Evolutionary conservation across 352 stramenopile species (phyloP), one percentile per base, ranked within the genome.

Genomic region (Phytopythium helicoides): DNA sequence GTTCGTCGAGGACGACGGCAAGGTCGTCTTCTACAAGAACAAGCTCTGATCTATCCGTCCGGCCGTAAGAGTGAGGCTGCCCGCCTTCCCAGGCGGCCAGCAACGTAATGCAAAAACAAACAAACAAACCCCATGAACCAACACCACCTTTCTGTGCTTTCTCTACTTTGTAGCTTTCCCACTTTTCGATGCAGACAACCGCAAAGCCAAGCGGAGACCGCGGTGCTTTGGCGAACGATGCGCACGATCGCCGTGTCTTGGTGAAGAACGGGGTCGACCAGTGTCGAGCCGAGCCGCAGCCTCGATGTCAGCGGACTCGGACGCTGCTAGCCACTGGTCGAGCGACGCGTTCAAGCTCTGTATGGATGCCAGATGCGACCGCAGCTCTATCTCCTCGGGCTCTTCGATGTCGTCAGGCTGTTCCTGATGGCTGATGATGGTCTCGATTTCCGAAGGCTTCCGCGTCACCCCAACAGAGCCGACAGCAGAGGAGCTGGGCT

Each of bases 1-100:
- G 69, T 98, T 95, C 62, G 87, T 98, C 56, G 90, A 98, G 55
- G 87, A 89, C 58, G 78, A 93, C 58, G 89, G 89, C 48, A 94
- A 95, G 46, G 79, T 92, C 46, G 86, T 96, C 14, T 97, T 96
- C 57, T 97, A 95, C 78, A 94, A 96, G 71, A 81, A 77, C 46
- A 73, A 68, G 39, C 56, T 76, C 15, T 73, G 56, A 60, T 54
- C 18, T 22, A 44, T 25, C n/a, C n/a, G 28, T 33, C 28, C 28
- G 28, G 9, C 28, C 28, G 28, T 33, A 9, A 33, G 28, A 33
- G 28, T 33, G 9, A 33, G 28, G 5, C 5, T 9, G 28, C 5
- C 28, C 28, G 28, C 9, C 28, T 33, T 9, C 28, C 28, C 9
- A 10, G 28, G 28, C 15, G 21, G 16, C 21, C 21, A 16, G 25